Conservation (phyloP, 2,329 filamentous ascomycete genomes). For the Fusarium praegraminearum region DNA sequence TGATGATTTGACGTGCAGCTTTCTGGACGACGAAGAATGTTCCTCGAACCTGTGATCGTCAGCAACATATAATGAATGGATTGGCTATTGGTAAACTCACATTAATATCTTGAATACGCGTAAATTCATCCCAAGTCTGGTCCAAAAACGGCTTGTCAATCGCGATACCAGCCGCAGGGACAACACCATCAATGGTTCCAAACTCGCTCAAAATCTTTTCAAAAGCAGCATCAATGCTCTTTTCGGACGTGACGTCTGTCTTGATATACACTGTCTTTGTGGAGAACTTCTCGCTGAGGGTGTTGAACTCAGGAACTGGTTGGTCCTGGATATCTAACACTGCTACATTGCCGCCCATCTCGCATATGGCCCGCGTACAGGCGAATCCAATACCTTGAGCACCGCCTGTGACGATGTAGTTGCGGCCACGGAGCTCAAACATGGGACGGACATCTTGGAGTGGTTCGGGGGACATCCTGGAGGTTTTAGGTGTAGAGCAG, state of each 20-base stretch:
- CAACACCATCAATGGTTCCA: slow-evolving; percentile 48
- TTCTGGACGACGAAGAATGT: slow-evolving; percentile 58
- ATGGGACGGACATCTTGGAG: slow-evolving; percentile 33
- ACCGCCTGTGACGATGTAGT: slow-evolving; percentile 56
- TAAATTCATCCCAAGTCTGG: slow-evolving; percentile 58
- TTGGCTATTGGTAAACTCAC: slow-evolving; percentile 40
- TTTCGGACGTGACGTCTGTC: slow-evolving; percentile 50
- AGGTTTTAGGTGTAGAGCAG: not conserved
- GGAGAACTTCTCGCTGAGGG: slow-evolving; percentile 37
- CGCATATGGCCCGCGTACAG: slow-evolving; percentile 53
- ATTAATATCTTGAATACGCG: slow-evolving; percentile 57
- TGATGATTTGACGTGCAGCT: slow-evolving; percentile 55
- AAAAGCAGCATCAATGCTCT: slow-evolving; percentile 47
- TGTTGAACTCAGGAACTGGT: slow-evolving; percentile 48
- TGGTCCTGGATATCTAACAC: slow-evolving; percentile 52
- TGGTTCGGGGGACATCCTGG: slow-evolving; percentile 20
- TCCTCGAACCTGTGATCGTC: slow-evolving; percentile 51
- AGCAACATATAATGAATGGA: not conserved
- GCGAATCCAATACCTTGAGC: slow-evolving; percentile 57
- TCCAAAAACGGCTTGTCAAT: slow-evolving; percentile 60
- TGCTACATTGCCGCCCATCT: slow-evolving; percentile 57
- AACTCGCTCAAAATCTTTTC: slow-evolving; percentile 43
- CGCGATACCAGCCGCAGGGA: slow-evolving; percentile 55
- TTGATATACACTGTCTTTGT: slow-evolving; percentile 48
- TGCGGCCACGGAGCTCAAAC: slow-evolving; percentile 53